Conservation (phyloP, 2,329 filamentous ascomycete species). For the Neonectria sp. region DNA sequence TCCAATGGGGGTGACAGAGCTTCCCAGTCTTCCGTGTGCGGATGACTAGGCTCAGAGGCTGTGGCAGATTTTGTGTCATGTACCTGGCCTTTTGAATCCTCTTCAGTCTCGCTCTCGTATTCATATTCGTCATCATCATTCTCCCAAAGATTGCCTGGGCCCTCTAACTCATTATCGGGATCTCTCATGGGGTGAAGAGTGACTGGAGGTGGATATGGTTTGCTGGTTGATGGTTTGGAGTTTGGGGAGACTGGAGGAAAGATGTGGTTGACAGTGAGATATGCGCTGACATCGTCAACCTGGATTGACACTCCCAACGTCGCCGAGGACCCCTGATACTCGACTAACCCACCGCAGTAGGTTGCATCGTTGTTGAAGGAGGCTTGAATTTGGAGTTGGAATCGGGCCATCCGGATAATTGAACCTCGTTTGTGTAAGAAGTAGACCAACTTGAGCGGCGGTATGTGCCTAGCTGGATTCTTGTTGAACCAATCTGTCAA, state of each 20-base stretch:
- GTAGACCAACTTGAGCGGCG: constrained; percentile 12
- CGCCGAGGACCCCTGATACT: not conserved
- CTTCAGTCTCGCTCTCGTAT: not conserved
- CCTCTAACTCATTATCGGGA: not conserved
- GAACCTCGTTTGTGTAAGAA: not conserved
- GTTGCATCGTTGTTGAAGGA: not conserved
- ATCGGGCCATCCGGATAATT: not conserved
- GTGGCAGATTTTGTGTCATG: not conserved
- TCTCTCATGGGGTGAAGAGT: not conserved
- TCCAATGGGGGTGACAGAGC: not conserved
- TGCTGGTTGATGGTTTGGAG: not conserved
- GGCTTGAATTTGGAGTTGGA: not conserved
- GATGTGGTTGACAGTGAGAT: constrained; percentile 12
- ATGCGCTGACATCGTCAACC: not conserved
- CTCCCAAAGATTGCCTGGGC: not conserved
- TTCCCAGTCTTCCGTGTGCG: not conserved
- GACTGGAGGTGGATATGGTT: not conserved
- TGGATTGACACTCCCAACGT: constrained; percentile 6
- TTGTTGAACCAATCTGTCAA: not conserved
- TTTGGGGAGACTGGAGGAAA: not conserved
- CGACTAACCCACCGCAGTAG: constrained; percentile 2
- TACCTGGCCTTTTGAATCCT: not conserved
- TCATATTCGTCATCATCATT: constrained; percentile 13
- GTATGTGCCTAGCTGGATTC: not conserved
- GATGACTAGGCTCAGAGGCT: too few species aligned